These are phyloP conservation scores for Colletotrichum orchidophilum DNA, from an alignment of 2,329 filamentous ascomycete species.

Conservation along the genomic window DNA sequence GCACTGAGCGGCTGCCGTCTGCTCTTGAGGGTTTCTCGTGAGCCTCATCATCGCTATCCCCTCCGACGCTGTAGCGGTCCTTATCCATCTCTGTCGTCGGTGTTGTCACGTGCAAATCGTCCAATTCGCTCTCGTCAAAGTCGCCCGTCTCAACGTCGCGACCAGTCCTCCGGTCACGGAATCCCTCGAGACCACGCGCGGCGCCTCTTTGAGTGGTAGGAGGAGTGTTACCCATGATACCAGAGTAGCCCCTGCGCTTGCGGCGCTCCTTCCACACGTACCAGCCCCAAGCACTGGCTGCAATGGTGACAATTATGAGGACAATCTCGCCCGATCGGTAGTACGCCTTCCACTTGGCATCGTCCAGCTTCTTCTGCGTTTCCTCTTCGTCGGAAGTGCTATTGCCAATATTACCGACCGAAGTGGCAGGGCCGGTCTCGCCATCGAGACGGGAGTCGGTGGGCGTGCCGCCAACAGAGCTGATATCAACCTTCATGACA, in stretches of 20 bases:
- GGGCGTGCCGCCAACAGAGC: conserved; percentile 82
- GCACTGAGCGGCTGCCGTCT: conserved; percentile 29
- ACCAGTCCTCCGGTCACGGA: conserved; percentile 55
- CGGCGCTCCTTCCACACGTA: conserved; percentile 72
- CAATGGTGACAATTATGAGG: conserved; percentile 81
- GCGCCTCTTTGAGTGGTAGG: conserved; percentile 43
- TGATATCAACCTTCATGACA: conserved; percentile 93
- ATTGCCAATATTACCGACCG: conserved; percentile 75
- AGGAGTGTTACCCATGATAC: conserved; percentile 52
- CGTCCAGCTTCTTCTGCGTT: conserved; percentile 76
- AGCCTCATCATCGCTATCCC: conserved; percentile 64
- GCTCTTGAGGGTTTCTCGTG: conserved; percentile 37
- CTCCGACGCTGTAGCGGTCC: conserved; percentile 66
- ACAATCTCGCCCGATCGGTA: conserved; percentile 87
- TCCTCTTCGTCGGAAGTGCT: conserved; percentile 71
- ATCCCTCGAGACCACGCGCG: conserved; percentile 50
- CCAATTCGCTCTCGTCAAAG: conserved; percentile 73
- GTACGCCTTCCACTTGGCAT: conserved; percentile 90
- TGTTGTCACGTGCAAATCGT: conserved; percentile 65
- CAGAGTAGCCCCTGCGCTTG: conserved; percentile 63
- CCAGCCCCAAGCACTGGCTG: conserved; percentile 79
- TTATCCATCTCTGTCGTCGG: conserved; percentile 52
- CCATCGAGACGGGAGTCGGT: conserved; percentile 85
- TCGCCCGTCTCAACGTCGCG: conserved; percentile 70
- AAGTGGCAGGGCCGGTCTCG: conserved; percentile 81